Percentiles rank a stretch among this genome's conserved stretches.
Conservation (phyloP, 2,329 filamentous ascomycete species). For the Calonectria henricotiae region DNA sequence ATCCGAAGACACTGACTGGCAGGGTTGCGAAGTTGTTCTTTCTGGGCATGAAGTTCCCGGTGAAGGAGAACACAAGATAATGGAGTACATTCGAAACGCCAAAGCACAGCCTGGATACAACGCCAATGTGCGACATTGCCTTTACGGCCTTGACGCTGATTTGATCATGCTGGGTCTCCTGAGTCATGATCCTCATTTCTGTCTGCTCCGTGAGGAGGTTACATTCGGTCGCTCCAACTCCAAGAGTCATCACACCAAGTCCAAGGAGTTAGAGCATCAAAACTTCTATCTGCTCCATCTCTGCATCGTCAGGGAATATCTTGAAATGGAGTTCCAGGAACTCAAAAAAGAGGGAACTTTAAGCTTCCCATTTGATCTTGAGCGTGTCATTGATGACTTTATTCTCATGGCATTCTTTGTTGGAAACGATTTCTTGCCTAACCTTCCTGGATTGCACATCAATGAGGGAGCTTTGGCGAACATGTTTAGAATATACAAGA, state of each 20-base stretch:
- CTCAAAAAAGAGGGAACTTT: conserved; percentile 82
- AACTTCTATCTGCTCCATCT: conserved; percentile 99
- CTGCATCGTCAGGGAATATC: conserved; percentile 96
- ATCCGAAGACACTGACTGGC: conserved; percentile 97
- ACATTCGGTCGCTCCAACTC: conserved; percentile 90
- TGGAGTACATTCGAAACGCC: conserved; percentile 99
- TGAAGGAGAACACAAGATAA: conserved; percentile 99
- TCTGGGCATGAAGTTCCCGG: conserved; percentile 98
- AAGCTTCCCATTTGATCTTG: conserved; percentile 89
- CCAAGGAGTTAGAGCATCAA: conserved; percentile 97
- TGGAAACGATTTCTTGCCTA: conserved; percentile 98
- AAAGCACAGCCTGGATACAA: conserved; percentile 96
- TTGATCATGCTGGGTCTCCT: conserved; percentile 98
- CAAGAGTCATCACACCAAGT: conserved; percentile 88
- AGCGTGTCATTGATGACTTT: conserved; percentile 98
- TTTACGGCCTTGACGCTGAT: conserved; percentile 97
- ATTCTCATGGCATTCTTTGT: conserved; percentile 99
- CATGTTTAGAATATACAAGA: conserved; percentile 98
- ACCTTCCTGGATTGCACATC: conserved; percentile 96
- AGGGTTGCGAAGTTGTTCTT: conserved; percentile 94
- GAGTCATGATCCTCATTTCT: conserved; percentile 99
- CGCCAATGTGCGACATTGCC: conserved; percentile 93
- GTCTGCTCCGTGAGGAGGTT: conserved; percentile 95
- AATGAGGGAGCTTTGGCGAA: conserved; percentile 97
- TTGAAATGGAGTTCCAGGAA: conserved; percentile 97